Evolutionary conservation across 192 early-diverging fungal genomes (phyloP).

Genomic region (Coemansia sp.): DNA sequence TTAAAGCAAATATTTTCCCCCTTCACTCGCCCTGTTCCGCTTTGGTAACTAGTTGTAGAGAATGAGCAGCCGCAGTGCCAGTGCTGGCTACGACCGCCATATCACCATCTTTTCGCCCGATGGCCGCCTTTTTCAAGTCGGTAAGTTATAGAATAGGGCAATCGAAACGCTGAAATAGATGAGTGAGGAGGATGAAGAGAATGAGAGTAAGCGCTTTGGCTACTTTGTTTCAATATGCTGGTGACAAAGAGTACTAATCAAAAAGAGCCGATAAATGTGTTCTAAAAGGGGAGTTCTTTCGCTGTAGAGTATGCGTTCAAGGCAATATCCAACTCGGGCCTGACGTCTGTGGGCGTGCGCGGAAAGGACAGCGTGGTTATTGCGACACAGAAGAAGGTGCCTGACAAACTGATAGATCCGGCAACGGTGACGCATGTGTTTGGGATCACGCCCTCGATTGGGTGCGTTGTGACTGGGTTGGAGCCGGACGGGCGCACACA

Average conservation of each 20-base stretch:
- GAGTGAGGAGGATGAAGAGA: background rate
- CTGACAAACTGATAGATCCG: slow-evolving; percentile 94
- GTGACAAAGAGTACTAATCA: background rate
- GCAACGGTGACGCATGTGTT: slow-evolving; percentile 92
- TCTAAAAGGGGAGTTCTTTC: background rate
- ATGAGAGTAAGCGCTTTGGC: background rate
- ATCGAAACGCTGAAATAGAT: background rate
- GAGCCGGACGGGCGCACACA: slow-evolving; percentile 91
- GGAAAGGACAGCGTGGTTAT: slow-evolving; percentile 95
- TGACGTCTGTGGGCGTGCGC: slow-evolving; percentile 94
- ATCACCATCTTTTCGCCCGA: slow-evolving; percentile 99
- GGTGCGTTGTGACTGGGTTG: slow-evolving; percentile 98
- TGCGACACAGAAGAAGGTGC: slow-evolving; percentile 96
- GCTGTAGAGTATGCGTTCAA: slow-evolving; percentile 98
- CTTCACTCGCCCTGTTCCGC: background rate
- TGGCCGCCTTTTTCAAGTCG: slow-evolving; percentile 98
- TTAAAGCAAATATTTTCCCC: background rate
- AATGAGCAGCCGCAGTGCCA: slow-evolving; percentile 55
- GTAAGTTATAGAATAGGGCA: slow-evolving; percentile 54
- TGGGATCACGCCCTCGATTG: slow-evolving; percentile 87
- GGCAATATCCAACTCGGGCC: slow-evolving; percentile 95
- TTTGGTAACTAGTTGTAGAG: background rate
- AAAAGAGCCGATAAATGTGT: background rate
- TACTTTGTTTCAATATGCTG: background rate
- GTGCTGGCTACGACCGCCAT: slow-evolving; percentile 93